Conservation (phyloP, 192 early-diverging fungal genomes). For the Backusella australiensis region DNA sequence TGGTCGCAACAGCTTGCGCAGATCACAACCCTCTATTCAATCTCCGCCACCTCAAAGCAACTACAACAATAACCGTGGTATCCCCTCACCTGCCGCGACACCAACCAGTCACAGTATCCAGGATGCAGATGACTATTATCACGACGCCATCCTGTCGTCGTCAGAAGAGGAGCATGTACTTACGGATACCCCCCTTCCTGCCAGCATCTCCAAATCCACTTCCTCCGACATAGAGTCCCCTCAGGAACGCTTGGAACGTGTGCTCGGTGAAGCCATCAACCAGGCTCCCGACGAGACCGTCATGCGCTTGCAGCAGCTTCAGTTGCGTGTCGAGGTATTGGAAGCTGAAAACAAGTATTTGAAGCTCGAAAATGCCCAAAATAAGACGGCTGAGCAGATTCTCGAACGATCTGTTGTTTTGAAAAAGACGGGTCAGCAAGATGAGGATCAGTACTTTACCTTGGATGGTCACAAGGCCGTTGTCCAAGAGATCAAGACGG, state of each 20-base stretch:
- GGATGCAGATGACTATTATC: constrained; percentile 16
- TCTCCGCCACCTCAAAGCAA: neutral
- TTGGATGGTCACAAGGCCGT: constrained; percentile 27
- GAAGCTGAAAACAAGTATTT: constrained; percentile 71
- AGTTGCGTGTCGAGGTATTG: constrained; percentile 61
- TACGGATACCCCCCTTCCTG: constrained; percentile 24
- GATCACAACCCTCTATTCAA: constrained; percentile 4
- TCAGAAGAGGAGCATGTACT: constrained; percentile 14
- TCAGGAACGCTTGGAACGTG: constrained; percentile 18
- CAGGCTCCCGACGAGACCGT: constrained; percentile 33
- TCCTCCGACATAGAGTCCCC: constrained; percentile 1
- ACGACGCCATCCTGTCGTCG: constrained; percentile 7
- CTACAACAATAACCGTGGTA: neutral
- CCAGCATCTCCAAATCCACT: constrained; percentile 7
- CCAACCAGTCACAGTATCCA: constrained; percentile 14
- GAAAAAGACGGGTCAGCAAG: constrained; percentile 4
- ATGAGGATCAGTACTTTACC: constrained; percentile 15
- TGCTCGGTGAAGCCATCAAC: constrained; percentile 19
- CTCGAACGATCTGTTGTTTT: constrained; percentile 38
- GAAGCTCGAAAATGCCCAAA: constrained; percentile 63
- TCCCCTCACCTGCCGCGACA: constrained; percentile 10
- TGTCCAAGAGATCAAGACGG: constrained; percentile 22
- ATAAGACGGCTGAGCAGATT: constrained; percentile 56
- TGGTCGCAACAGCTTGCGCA: neutral
- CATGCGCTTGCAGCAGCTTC: constrained; percentile 55